Base-by-base conservation (phyloP, 2,329 filamentous ascomycete species). In the Ramularia endophylla region DNA sequence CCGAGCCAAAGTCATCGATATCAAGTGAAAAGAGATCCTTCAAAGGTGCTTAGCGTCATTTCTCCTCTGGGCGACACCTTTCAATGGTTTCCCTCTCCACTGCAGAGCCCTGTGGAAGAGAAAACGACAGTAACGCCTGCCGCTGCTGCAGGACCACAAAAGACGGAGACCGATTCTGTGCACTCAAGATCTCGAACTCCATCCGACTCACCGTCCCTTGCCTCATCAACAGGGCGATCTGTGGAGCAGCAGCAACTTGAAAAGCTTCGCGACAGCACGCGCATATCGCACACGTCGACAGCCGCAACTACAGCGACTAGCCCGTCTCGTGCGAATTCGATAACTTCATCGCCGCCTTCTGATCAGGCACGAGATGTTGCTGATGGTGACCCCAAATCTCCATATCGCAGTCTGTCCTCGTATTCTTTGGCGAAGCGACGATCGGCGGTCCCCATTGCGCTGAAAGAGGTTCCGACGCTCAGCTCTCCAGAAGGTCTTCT, bases 1-100 rank as follows among this genome's bases (percentile, higher is more conserved):
- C 50, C 52, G 15, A 51, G 44, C 27, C 54, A 58, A 15, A 63
- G 57, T 38, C 65, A 65, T 47, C 61, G 63, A 8, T 65, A 64
- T 46, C 55, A 57, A 20, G 54, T 63, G 20, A 60, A 61, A 37
- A 54, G 64, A 22, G 58, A 65, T 31, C 52, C 60, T 2, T 58
- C 57, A 28, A 55, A 53, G 22, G 32, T 34, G 12, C 17, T 34
- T n/a, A 34, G 32, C 17, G 32, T 34, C 17, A 13, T 34, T 20
- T 34, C 17, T 19, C 15, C 15, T 12, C 17, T 12, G 18, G 17
- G 17, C 32, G 20, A 34, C 16, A 19, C 17, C 8, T 34, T n/a
- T 20, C 15, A 18, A 9, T 25, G 22, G 22, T 25, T 25, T 25
- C 22, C 22, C 6, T 6, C 22, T 25, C 22, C 22, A 25, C 22